A percentile compares a stretch with the other conserved stretches of the same genome.
Conservation (phyloP, 495 filamentous ascomycete species). For the Evernia prunastri region DNA sequence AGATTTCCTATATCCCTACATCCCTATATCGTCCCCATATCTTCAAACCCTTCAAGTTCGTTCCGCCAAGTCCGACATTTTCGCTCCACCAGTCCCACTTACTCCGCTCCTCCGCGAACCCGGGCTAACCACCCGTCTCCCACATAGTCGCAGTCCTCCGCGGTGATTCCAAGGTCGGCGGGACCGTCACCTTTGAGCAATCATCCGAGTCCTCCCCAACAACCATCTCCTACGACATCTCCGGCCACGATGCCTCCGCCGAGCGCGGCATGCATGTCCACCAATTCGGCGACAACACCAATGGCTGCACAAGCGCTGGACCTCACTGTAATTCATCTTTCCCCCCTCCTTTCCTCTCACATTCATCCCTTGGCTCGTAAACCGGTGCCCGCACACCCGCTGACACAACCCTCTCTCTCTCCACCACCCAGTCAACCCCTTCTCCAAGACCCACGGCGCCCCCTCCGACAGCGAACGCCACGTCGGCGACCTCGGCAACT, state of each 20-base stretch:
- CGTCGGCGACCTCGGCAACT: conserved; percentile 95
- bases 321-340: conserved; percentile 73
- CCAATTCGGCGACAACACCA: conserved; percentile 99
- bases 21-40: neutral
- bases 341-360: conserved; percentile 28
- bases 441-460: conserved; percentile 83
- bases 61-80: conserved; percentile 7
- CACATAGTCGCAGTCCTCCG: conserved; percentile 82
- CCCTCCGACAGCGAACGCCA: conserved; percentile 77
- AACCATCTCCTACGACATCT: conserved; percentile 86
- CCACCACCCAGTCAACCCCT: conserved; percentile 76
- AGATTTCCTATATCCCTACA: neutral
- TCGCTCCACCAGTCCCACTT: conserved; percentile 16
- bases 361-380: conserved; percentile 81
- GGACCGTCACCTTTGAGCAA: conserved; percentile 94
- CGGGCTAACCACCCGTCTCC: conserved; percentile 5
- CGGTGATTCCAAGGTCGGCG: conserved; percentile 88
- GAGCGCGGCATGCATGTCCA: conserved; percentile 97
- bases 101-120: conserved; percentile 11
- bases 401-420: conserved; percentile 5
- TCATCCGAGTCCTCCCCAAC: conserved; percentile 69
- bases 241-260: conserved; percentile 86
- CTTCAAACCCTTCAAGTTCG: neutral
- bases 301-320: conserved; percentile 95
- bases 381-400: neutral